phyloP scores from a whole-genome alignment of 2,329 filamentous ascomycete genomes.

The Colletotrichum higginsianum region DNA sequence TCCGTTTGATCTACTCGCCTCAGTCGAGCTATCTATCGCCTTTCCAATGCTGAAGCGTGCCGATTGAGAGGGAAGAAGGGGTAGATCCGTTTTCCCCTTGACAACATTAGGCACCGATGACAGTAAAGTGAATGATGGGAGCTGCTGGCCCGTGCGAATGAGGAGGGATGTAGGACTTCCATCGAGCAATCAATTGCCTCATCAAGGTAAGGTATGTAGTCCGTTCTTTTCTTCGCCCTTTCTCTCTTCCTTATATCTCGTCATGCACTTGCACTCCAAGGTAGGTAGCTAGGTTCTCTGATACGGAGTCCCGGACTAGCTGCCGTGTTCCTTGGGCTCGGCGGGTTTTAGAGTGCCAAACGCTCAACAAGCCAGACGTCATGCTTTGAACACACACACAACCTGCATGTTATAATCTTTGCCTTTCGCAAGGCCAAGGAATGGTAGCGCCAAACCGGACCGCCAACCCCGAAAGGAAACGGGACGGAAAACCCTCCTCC shows the following conservation, averaged over 20 bases:
- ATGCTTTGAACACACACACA: conserved; percentile 20
- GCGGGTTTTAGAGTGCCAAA: conserved; percentile 29
- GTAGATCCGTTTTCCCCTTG: background rate
- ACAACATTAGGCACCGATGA: background rate
- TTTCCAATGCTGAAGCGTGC: conserved; percentile 19
- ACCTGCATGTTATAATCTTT: background rate
- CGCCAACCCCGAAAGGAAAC: background rate
- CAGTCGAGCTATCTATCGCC: conserved; percentile 13
- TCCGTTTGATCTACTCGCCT: conserved; percentile 19
- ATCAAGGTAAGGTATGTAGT: background rate
- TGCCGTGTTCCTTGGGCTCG: conserved; percentile 17
- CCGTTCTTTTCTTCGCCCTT: conserved; percentile 27
- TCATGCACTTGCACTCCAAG: conserved; percentile 2
- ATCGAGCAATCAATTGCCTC: conserved; percentile 17
- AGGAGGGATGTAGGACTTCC: conserved; percentile 13
- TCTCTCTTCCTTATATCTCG: conserved; percentile 2
- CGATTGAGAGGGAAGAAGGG: background rate
- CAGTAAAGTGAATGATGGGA: background rate
- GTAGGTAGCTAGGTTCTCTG: background rate
- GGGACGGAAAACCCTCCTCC: conserved; percentile 8
- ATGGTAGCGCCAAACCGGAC: conserved; percentile 19
- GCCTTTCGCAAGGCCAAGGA: background rate
- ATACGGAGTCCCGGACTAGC: conserved; percentile 2
- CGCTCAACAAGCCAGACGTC: conserved; percentile 41
- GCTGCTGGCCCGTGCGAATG: background rate